Base-by-base conservation (phyloP, 1,284 basidiomycete genomes). In the Naganishia liquefaciens region DNA sequence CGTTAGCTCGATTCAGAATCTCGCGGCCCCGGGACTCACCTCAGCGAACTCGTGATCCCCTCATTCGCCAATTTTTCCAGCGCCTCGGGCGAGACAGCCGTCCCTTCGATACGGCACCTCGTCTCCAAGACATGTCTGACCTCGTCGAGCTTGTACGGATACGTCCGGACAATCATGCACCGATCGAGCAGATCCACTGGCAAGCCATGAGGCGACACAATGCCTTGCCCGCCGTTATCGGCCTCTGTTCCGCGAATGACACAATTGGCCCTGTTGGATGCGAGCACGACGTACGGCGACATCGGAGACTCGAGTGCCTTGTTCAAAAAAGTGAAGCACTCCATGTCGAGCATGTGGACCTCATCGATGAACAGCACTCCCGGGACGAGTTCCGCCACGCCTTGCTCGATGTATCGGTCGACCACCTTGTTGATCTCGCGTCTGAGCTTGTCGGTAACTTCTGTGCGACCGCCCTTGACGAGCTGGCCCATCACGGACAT, bases 311-410 rank as follows among this genome's bases (percentile, higher is more conserved):
- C 95, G 62, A 99, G 84, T 9, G 97, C 86, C 15, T 93, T 89
- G 80, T 99, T 99, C 57, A 99, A 85, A 80, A 96, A 99, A 9
- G 95, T 98, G 82, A 98, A 99, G 79, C 94, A 97, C 79, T 99
- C 96, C 76, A 98, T 94, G 79, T 99, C 95, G 70, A 99, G 87
- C 95, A 98, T 98, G 81, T 99, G 95, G 23, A 98, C 93, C 92
- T 99, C 96, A 78, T 99, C 96, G 71, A 99, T 96, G 80, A 99
- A 99, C 10, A 99, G 87, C 1, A 99, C 95, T 17, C 95, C 95
- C 10, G 95, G 95, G 1, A 99, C 90, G 37, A 99, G 87, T 80
- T 99, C 95, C 23, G 96, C 95, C 2, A 98, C 93, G 37, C 95
- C 95, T 77, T 98, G 93, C 76, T 98, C 93, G 44, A 99, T 95